Percentiles rank a stretch among this genome's conserved stretches.
phyloP scores from a whole-genome alignment of 345 rosid species.

The Acer negundo region DNA sequence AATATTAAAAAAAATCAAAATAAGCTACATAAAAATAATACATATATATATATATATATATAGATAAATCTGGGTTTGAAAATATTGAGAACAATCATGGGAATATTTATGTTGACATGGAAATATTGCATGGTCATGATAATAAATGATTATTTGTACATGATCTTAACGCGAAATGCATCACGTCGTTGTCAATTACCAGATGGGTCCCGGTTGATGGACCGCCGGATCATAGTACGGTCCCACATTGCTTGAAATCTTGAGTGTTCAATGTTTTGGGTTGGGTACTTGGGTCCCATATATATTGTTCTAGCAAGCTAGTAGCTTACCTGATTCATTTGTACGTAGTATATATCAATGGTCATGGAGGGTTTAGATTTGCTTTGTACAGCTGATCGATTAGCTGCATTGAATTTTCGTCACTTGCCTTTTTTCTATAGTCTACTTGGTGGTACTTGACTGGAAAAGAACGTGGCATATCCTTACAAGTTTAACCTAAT shows the following conservation, averaged over 20 bases:
- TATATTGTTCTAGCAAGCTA: not conserved
- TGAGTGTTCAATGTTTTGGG: slow-evolving; percentile 18
- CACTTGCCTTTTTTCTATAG: not conserved
- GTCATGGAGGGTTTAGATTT: slow-evolving; percentile 15
- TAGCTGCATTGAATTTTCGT: not conserved
- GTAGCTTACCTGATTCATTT: not conserved
- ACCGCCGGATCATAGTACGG: slow-evolving; percentile 27
- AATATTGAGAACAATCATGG: not conserved
- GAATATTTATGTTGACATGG: not conserved
- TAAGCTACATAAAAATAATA: not conserved
- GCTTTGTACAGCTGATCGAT: not conserved
- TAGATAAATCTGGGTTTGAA: slow-evolving; percentile 7
- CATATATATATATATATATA: no score
- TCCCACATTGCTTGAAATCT: slow-evolving; percentile 33
- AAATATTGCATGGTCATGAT: slow-evolving; percentile 38
- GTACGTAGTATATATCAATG: no score
- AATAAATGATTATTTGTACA: slow-evolving; percentile 22
- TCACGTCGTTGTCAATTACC: slow-evolving; percentile 21
- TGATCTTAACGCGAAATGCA: slow-evolving; percentile 12
- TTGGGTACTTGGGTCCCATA: slow-evolving; percentile 19
- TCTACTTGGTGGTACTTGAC: slow-evolving; percentile 34
- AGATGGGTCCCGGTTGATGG: slow-evolving; percentile 22
- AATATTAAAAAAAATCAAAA: not conserved
- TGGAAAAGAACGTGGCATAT: slow-evolving; percentile 23
- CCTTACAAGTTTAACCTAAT: slow-evolving; percentile 14